These are phyloP conservation scores for Trichosporon sp. DNA, from an alignment of 1,284 basidiomycete genomes.

Conservation along the genomic window DNA sequence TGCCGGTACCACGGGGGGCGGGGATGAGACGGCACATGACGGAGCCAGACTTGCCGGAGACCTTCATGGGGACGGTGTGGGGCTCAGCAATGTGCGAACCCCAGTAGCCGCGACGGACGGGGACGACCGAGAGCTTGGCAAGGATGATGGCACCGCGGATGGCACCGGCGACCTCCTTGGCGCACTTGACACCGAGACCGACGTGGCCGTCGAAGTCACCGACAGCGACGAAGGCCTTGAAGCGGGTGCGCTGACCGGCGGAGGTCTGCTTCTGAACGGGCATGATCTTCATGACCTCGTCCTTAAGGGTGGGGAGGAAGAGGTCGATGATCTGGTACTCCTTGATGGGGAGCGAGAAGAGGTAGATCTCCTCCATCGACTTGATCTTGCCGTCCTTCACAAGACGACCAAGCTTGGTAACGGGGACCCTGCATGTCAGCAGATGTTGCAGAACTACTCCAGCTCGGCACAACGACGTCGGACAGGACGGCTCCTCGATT, in stretches of 20 bases:
- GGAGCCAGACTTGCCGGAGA: constrained; percentile 96
- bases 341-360: constrained; percentile 99
- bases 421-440: constrained; percentile 68
- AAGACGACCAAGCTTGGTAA: constrained; percentile 98
- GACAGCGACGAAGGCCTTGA: constrained; percentile 99
- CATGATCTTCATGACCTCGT: constrained; percentile 99
- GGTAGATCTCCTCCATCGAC: constrained; percentile 99
- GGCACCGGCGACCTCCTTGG: constrained; percentile 99
- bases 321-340: constrained; percentile 97
- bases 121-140: constrained; percentile 95
- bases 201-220: constrained; percentile 97
- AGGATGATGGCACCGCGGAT: constrained; percentile 99
- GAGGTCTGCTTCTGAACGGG: constrained; percentile 99
- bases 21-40: constrained; percentile 99
- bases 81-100: constrained; percentile 97
- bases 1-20: constrained; percentile 97
- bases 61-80: constrained; percentile 98
- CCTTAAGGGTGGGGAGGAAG: constrained; percentile 94
- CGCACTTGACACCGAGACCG: constrained; percentile 99
- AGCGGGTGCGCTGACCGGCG: constrained; percentile 98
- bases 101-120: constrained; percentile 99
- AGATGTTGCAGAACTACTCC: background rate
- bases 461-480: background rate
- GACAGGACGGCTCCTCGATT: background rate
- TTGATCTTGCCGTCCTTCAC: constrained; percentile 99